A percentile compares a stretch with the other conserved stretches of the same genome.
These are phyloP conservation scores for Anisodus tanguticus DNA, from an alignment of 257 asterid species.

Conservation along the genomic window DNA sequence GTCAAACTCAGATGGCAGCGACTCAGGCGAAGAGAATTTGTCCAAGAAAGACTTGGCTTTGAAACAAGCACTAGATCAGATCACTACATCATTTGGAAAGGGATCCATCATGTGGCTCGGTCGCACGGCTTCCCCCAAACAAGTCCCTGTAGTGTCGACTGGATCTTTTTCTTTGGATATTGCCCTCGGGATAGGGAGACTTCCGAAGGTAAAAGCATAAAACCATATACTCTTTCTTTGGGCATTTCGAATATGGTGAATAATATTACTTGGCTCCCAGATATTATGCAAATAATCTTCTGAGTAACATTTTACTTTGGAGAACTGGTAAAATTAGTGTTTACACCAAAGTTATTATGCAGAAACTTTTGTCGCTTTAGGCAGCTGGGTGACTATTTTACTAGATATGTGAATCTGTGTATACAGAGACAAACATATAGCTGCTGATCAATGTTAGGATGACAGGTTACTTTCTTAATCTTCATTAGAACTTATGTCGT, in stretches of 20 bases:
- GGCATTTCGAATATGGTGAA: conserved; percentile 1
- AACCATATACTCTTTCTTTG: neutral
- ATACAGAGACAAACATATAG: neutral
- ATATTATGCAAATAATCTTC: conserved; percentile 3
- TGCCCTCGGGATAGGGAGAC: conserved; percentile 90
- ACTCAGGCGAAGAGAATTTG: conserved; percentile 85
- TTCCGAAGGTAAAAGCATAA: conserved; percentile 69
- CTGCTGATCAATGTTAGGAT: conserved; percentile 18
- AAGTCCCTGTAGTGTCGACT: conserved; percentile 86
- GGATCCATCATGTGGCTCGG: conserved; percentile 99
- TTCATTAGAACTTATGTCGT: conserved; percentile 8
- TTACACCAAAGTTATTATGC: neutral
- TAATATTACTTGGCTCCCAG: neutral
- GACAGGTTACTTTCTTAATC: neutral
- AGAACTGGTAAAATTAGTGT: neutral
- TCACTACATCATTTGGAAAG: conserved; percentile 77
- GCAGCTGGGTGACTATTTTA: neutral
- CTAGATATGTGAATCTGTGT: neutral
- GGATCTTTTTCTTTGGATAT: conserved; percentile 87
- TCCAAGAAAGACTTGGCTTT: conserved; percentile 94
- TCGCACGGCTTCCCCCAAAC: conserved; percentile 55
- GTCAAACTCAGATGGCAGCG: conserved; percentile 69
- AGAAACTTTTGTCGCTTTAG: neutral
- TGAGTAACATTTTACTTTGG: neutral
- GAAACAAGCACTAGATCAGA: conserved; percentile 85